These are phyloP conservation scores for Heracleum sosnowskyi DNA, from an alignment of 129 eudicot genomes.

Conservation along the genomic window DNA sequence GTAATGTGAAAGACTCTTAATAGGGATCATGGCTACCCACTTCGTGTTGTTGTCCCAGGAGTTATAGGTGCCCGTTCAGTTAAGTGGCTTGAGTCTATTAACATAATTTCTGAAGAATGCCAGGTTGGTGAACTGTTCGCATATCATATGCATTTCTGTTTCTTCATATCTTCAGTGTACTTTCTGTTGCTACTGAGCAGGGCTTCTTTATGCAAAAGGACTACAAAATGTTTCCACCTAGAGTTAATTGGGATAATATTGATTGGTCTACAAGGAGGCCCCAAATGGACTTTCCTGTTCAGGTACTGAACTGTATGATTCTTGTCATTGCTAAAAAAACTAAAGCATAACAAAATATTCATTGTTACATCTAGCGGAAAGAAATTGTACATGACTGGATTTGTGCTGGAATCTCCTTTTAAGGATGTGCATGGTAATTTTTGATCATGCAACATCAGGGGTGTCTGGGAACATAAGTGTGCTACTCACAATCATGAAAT, in stretches of 20 bases:
- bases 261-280: conserved; percentile 94
- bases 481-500: background rate
- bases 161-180: conserved; percentile 7
- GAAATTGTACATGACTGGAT: background rate
- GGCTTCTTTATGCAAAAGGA: conserved; percentile 98
- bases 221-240: conserved; percentile 96
- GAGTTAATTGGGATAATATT: conserved; percentile 92
- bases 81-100: conserved; percentile 88
- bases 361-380: background rate
- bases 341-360: background rate
- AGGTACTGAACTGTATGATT: conserved; percentile 33
- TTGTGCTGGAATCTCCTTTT: background rate
- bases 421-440: background rate
- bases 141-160: background rate
- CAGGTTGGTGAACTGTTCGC: conserved; percentile 48
- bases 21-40: conserved; percentile 99
- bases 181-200: conserved; percentile 38
- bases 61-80: conserved; percentile 99
- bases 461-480: background rate
- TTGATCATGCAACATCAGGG: background rate
- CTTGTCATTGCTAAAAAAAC: background rate
- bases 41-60: conserved; percentile 95
- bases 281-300: conserved; percentile 94
- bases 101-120: conserved; percentile 77
- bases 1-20: conserved; percentile 57